Conservation (phyloP, 2,329 filamentous ascomycete species). For the Talaromyces sp. region DNA sequence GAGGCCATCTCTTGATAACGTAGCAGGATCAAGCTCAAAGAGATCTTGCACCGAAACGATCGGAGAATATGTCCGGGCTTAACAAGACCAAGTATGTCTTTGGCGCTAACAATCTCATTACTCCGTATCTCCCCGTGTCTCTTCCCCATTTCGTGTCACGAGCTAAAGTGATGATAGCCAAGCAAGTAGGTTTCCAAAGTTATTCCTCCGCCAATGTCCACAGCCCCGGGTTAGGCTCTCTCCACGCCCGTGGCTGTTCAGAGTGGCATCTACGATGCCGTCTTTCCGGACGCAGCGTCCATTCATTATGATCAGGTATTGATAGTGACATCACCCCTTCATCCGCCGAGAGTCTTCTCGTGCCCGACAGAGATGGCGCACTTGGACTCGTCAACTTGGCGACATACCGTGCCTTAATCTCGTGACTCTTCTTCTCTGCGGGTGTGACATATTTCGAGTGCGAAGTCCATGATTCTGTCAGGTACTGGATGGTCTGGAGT, state of each 20-base stretch:
- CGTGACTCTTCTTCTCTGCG: slow-evolving; percentile 16
- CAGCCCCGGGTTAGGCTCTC: slow-evolving; percentile 35
- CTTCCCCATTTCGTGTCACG: not conserved
- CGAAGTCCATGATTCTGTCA: slow-evolving; percentile 25
- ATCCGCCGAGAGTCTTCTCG: not conserved
- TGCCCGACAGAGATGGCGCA: not conserved
- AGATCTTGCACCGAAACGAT: not conserved
- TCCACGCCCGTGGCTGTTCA: slow-evolving; percentile 40
- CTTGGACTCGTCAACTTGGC: slow-evolving; percentile 26
- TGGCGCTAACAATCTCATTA: not conserved
- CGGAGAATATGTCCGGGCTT: not conserved
- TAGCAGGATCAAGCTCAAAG: not conserved
- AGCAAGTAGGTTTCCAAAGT: not conserved
- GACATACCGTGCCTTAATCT: slow-evolving; percentile 5
- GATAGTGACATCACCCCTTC: not conserved
- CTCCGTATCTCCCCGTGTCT: not conserved
- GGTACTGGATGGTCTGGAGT: not conserved
- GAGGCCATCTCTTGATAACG: not conserved
- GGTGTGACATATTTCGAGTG: slow-evolving; percentile 22
- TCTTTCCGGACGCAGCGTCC: slow-evolving; percentile 24
- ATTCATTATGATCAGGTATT: not conserved
- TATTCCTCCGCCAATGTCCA: slow-evolving; percentile 38
- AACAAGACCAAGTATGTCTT: not conserved
- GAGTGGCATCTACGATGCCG: slow-evolving; percentile 40
- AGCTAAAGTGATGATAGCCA: not conserved